Conservation (phyloP, 1,284 basidiomycete species). For the Fomitopsis betulina region DNA sequence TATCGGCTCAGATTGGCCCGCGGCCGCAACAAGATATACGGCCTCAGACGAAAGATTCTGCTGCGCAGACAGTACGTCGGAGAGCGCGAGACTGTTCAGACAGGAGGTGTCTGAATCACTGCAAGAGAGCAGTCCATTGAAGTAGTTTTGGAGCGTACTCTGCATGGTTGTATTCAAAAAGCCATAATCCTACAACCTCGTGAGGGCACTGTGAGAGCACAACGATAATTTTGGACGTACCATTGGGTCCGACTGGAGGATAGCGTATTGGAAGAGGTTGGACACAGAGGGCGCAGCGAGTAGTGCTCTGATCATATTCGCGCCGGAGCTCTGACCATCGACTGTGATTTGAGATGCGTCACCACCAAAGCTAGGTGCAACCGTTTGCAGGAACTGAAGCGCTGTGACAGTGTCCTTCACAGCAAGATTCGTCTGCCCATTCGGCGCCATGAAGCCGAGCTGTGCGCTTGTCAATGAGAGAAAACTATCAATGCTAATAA, state of each 20-base stretch:
- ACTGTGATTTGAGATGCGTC: slow-evolving; percentile 63
- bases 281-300: slow-evolving; percentile 63
- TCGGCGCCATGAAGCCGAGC: slow-evolving; percentile 74
- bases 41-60: slow-evolving; percentile 37
- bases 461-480: slow-evolving; percentile 20
- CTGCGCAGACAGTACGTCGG: slow-evolving; percentile 49
- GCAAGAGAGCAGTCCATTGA: slow-evolving; percentile 50
- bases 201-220: background rate
- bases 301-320: slow-evolving; percentile 72
- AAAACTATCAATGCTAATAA: background rate
- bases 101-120: slow-evolving; percentile 43
- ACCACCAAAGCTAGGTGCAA: slow-evolving; percentile 71
- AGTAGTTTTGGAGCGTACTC: slow-evolving; percentile 45
- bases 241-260: slow-evolving; percentile 85
- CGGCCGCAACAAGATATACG: slow-evolving; percentile 41
- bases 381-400: slow-evolving; percentile 58
- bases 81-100: slow-evolving; percentile 43
- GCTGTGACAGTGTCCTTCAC: slow-evolving; percentile 69
- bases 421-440: slow-evolving; percentile 64
- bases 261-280: slow-evolving; percentile 66
- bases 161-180: slow-evolving; percentile 59
- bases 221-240: slow-evolving; percentile 33
- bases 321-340: slow-evolving; percentile 87
- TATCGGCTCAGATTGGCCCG: slow-evolving; percentile 55
- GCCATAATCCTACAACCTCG: slow-evolving; percentile 57